Base-by-base conservation (phyloP, 1,284 basidiomycete genomes). In the Puccinia sorghi region DNA sequence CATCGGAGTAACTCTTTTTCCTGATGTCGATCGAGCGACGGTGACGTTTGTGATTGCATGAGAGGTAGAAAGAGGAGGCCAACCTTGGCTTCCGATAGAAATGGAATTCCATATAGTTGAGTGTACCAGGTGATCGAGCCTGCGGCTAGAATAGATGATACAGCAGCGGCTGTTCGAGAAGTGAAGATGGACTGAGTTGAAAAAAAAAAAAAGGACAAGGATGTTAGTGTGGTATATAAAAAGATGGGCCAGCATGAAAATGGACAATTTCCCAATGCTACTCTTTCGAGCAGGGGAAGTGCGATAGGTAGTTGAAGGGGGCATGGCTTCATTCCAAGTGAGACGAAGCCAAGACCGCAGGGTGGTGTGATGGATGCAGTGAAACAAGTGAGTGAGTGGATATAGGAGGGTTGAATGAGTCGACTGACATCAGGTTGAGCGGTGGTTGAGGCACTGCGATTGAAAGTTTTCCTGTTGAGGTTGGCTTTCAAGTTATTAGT, bases 71-170 rank as follows among this genome's bases (percentile, higher is more conserved):
- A 4, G n/a, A n/a, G 46, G 27, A 50, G 50, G 43, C 17, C 9
- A 12, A 78, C 75, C 66, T 78, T 54, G 12, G 75, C 75, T 59
- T 78, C 75, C 12, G 67, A 71, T 25, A 78, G n/a, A 27, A 71
- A 78, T 13, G 75, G 75, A 39, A 78, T 15, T 32, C 75, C 75
- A 67, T 78, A 71, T 48, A 78, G 41, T 67, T 78, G 75, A 71
- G 64, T 71, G 54, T 78, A 78, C 64, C 64, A 78, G 22, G 67
- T 52, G n/a, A 78, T 37, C 9, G 75, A 78, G 12, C 75, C 75
- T 50, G 57, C 75, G 41, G 75, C 75, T 32, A 78, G 66, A 37
- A 63, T 59, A n/a, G 75, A 78, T 46, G 75, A 78, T 46, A 63
- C 75, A 9, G 25, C 37, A 12, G 75, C 75, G 39, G 75, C 75